phyloP scores from a whole-genome alignment of 352 stramenopile genomes.

The Globisporangium megalacanthum region DNA sequence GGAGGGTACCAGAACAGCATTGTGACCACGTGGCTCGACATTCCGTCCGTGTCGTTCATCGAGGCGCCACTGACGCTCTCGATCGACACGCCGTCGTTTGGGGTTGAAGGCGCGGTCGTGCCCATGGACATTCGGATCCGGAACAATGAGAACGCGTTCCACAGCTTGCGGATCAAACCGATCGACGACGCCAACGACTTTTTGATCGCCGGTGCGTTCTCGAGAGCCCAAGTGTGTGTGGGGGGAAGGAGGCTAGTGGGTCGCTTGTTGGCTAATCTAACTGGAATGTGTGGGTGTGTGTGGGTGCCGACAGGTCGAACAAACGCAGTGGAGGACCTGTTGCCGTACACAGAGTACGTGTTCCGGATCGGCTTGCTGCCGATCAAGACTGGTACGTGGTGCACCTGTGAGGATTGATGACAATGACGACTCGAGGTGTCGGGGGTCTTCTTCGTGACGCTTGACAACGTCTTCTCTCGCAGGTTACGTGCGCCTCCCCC shows the following conservation, averaged over 20 bases:
- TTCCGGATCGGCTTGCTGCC: conserved; percentile 66
- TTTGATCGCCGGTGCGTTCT: conserved; percentile 54
- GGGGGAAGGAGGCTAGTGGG: not conserved
- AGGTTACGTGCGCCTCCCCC: conserved; percentile 67
- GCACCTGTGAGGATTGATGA: not conserved
- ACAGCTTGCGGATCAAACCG: conserved; percentile 66
- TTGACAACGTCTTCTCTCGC: conserved; percentile 3
- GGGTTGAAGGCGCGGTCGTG: conserved; percentile 55
- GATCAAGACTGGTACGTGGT: conserved; percentile 60
- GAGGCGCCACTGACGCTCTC: conserved; percentile 57
- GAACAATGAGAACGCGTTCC: conserved; percentile 72
- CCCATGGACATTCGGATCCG: conserved; percentile 48
- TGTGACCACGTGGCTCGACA: conserved; percentile 58
- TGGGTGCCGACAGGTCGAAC: conserved; percentile 34
- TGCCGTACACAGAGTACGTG: conserved; percentile 62
- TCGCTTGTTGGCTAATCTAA: too few relatives aligned
- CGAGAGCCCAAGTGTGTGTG: not conserved
- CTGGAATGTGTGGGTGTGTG: not conserved
- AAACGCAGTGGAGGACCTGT: conserved; percentile 63
- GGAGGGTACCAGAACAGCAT: conserved; percentile 35
- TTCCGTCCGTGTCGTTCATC: conserved; percentile 67
- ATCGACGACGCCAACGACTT: conserved; percentile 69
- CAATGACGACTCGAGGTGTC: not conserved
- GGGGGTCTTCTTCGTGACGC: too few relatives aligned
- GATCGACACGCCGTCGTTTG: conserved; percentile 64